phyloP scores from a whole-genome alignment of 2,329 filamentous ascomycete genomes.

The Epichloe aotearoae region DNA sequence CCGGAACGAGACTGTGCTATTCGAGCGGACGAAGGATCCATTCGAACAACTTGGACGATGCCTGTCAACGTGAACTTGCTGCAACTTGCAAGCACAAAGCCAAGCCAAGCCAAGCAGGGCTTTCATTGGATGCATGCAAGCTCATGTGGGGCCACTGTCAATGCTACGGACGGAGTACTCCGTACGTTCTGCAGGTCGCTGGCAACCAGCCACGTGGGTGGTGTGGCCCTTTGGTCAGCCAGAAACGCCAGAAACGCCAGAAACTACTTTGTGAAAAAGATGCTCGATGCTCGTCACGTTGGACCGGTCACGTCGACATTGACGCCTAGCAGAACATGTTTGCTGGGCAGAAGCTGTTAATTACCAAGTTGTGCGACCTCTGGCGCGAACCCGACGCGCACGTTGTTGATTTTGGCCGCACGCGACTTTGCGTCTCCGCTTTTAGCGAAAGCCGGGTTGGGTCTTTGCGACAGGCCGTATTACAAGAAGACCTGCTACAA shows the following conservation, averaged over 20 bases:
- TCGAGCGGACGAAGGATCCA: background rate
- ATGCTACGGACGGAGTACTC: background rate
- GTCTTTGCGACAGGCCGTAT: no score
- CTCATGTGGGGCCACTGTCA: background rate
- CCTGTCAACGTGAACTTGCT: no score
- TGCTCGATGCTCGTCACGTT: no score
- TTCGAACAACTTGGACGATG: background rate
- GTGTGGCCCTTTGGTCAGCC: background rate
- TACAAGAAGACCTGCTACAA: background rate
- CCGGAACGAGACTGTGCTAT: background rate
- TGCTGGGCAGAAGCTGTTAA: background rate
- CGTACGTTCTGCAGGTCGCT: background rate
- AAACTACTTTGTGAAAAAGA: no score
- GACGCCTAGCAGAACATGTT: background rate
- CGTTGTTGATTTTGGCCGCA: background rate
- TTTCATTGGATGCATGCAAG: background rate
- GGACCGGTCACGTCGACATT: background rate
- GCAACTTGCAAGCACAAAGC: background rate
- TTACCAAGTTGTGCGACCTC: background rate
- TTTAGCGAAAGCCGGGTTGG: no score
- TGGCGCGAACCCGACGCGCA: slow-evolving; percentile 1
- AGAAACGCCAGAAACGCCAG: no score
- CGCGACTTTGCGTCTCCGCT: background rate
- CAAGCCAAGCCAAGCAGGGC: no score
- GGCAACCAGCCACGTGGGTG: background rate